Conservation (phyloP, 164 flowering plant species). For the Umbellularia californica region DNA sequence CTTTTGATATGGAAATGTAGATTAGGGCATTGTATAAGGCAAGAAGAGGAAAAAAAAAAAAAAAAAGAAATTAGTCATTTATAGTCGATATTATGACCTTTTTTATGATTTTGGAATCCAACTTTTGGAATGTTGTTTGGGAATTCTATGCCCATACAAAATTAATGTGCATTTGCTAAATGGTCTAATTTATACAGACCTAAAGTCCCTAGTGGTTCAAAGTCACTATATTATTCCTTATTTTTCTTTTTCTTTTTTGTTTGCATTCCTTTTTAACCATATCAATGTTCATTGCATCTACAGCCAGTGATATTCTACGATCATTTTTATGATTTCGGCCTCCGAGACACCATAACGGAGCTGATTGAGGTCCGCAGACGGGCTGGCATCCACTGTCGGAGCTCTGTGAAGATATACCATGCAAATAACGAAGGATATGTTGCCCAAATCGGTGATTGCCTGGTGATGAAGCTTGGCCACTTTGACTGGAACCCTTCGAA, state of each 20-base stretch:
- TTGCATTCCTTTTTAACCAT: background rate
- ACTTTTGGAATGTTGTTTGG: background rate
- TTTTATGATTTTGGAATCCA: background rate
- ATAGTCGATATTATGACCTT: background rate
- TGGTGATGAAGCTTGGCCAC: constrained; percentile 57
- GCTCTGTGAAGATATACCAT: constrained; percentile 50
- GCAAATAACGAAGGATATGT: constrained; percentile 57
- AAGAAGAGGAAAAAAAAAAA: too few species aligned
- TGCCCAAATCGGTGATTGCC: constrained; percentile 46
- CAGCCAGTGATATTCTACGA: constrained; percentile 64
- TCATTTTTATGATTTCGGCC: constrained; percentile 62
- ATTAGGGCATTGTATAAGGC: too few species aligned
- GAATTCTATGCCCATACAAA: background rate
- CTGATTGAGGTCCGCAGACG: constrained; percentile 44
- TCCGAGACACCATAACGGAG: constrained; percentile 45
- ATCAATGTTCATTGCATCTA: constrained; percentile 11
- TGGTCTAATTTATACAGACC: background rate
- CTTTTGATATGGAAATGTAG: too few species aligned
- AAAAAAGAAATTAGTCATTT: too few species aligned
- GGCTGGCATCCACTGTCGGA: constrained; percentile 54
- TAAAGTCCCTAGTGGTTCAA: background rate
- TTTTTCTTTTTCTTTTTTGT: too few species aligned
- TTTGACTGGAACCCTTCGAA: constrained; percentile 62
- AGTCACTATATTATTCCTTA: background rate
- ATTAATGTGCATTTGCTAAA: too few species aligned